Evolutionary conservation across 2,329 filamentous ascomycete genomes (phyloP).

Genomic region (Lizonia empirigonia): DNA sequence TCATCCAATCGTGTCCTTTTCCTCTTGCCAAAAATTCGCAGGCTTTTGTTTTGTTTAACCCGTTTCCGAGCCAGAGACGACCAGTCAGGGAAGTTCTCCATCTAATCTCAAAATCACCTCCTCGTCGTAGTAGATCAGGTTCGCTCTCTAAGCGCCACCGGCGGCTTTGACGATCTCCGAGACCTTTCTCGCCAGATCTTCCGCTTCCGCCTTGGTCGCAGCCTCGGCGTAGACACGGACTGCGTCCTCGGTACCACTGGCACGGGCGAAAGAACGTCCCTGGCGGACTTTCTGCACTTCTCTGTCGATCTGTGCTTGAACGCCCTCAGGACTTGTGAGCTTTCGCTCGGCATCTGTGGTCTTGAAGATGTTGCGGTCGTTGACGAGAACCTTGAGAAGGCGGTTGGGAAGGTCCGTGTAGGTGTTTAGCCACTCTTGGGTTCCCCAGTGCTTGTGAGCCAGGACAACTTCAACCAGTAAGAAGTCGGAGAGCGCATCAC

Average conservation of each 20-base stretch:
- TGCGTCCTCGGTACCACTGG: conserved; percentile 93
- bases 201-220: conserved; percentile 83
- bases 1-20: conserved; percentile 20
- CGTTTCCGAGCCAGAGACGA: not conserved
- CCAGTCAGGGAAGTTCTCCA: not conserved
- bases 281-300: conserved; percentile 89
- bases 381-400: conserved; percentile 89
- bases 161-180: conserved; percentile 69
- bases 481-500: conserved; percentile 94
- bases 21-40: not conserved
- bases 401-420: conserved; percentile 95
- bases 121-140: conserved; percentile 11
- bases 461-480: conserved; percentile 95
- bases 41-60: not conserved
- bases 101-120: conserved; percentile 7
- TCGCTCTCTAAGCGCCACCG: conserved; percentile 29
- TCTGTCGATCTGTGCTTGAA: conserved; percentile 85
- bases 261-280: conserved; percentile 87
- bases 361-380: conserved; percentile 85
- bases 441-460: conserved; percentile 89
- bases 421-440: conserved; percentile 88
- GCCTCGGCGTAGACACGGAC: conserved; percentile 97
- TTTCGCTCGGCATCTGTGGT: conserved; percentile 91
- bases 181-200: conserved; percentile 86
- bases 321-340: conserved; percentile 76